Percentiles rank a stretch among this genome's conserved stretches.
Evolutionary conservation across 345 rosid genomes (phyloP).

Genomic region (Jatropha curcas): DNA sequence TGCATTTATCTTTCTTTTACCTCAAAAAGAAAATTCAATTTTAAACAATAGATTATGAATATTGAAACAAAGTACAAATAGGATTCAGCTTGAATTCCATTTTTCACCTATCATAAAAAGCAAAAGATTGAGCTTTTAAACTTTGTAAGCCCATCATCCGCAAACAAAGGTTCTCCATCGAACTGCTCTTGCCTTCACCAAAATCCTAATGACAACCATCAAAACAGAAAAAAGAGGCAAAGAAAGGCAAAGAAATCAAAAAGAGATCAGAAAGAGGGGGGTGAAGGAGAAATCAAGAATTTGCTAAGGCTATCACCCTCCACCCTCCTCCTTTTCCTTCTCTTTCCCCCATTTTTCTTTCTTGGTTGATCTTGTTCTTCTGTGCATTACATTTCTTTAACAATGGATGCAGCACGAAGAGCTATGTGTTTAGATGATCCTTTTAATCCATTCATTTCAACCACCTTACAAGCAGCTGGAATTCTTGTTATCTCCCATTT

Average conservation of each 20-base stretch:
- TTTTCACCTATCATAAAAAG: no score
- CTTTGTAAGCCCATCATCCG: neutral
- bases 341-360: neutral
- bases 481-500: constrained; percentile 84
- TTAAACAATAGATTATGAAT: no score
- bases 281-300: neutral
- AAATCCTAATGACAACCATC: neutral
- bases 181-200: neutral
- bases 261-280: neutral
- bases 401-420: constrained; percentile 33
- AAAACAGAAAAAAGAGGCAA: neutral
- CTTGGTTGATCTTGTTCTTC: neutral
- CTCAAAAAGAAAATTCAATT: no score
- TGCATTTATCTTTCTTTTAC: neutral
- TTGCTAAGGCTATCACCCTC: neutral
- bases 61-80: neutral
- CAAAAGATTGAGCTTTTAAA: neutral
- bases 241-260: neutral
- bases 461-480: constrained; percentile 59
- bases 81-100: neutral
- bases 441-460: constrained; percentile 69
- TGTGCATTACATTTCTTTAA: neutral
- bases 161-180: constrained; percentile 14
- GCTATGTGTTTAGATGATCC: constrained; percentile 36
- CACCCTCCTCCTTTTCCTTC: neutral